Evolutionary conservation across 257 asterid genomes (phyloP).

Genomic region (Orobanche coerulescens): DNA sequence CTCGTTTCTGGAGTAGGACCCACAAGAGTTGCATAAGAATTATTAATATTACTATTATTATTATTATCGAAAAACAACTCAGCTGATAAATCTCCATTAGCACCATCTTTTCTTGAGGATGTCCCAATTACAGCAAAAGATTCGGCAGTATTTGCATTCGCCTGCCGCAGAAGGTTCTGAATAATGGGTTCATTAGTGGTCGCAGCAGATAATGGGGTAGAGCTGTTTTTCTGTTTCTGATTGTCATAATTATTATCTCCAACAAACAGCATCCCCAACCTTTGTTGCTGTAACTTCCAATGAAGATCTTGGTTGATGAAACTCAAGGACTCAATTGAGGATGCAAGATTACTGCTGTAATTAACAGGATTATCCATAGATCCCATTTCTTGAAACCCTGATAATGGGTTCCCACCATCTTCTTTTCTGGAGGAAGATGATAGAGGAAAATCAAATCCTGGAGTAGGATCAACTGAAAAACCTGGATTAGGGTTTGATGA

Average conservation of each 20-base stretch:
- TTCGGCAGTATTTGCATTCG: constrained; percentile 22
- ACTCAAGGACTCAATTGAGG: constrained; percentile 60
- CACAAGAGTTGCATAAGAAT: constrained; percentile 22
- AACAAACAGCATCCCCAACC: constrained; percentile 41
- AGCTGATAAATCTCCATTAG: constrained; percentile 30
- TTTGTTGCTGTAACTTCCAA: constrained; percentile 62
- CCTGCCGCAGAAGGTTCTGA: constrained; percentile 44
- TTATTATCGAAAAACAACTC: constrained; percentile 41
- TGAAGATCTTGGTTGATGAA: constrained; percentile 63
- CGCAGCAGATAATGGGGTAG: constrained; percentile 5
- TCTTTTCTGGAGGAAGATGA: constrained; percentile 31
- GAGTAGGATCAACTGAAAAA: no score
- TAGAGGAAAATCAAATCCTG: constrained; percentile 34
- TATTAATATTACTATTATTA: neutral
- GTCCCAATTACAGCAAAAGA: constrained; percentile 19
- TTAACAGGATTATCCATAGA: neutral
- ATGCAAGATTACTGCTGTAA: constrained; percentile 27
- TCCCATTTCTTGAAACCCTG: constrained; percentile 42
- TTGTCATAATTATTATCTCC: constrained; percentile 13
- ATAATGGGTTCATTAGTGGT: constrained; percentile 14
- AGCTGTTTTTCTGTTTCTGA: constrained; percentile 21
- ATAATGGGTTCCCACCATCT: neutral
- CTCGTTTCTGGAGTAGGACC: constrained; percentile 26
- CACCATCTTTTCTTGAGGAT: constrained; percentile 36
- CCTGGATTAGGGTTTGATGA: no score